Conservation (phyloP, 129 eudicot species). For the Escallonia herrerae region DNA sequence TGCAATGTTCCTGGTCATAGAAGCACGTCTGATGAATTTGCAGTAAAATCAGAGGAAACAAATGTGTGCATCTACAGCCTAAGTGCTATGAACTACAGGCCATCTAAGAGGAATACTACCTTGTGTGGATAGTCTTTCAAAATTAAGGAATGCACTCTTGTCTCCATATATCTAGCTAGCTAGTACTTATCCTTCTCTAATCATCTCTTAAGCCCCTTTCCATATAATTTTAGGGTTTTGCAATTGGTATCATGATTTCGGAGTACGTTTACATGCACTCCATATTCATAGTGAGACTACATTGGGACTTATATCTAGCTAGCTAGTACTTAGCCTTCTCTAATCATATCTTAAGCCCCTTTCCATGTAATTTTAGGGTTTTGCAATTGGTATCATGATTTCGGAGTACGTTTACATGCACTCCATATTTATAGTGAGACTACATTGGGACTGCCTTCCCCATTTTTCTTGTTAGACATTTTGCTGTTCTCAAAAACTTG, state of each 20-base stretch:
- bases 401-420: too few relatives aligned
- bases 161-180: not conserved
- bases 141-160: not conserved
- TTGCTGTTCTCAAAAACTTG: too few relatives aligned
- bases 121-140: constrained; percentile 41
- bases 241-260: too few relatives aligned
- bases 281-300: too few relatives aligned
- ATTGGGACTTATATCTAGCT: not conserved
- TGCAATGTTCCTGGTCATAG: constrained; percentile 68
- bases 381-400: too few relatives aligned
- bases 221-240: too few relatives aligned
- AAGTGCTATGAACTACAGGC: constrained; percentile 63
- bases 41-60: constrained; percentile 57
- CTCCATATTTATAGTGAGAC: too few relatives aligned
- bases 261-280: too few relatives aligned
- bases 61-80: constrained; percentile 75
- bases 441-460: too few relatives aligned
- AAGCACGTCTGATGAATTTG: constrained; percentile 57
- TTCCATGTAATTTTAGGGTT: too few relatives aligned
- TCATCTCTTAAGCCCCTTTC: not conserved
- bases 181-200: not conserved
- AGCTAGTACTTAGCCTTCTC: not conserved
- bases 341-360: not conserved
- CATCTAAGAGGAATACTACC: constrained; percentile 41
- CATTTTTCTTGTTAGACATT: too few relatives aligned